Percentiles rank a stretch among this genome's conserved stretches.
phyloP scores from a whole-genome alignment of 768 basidiomycete genomes.

The Crassisporium funariophilum region DNA sequence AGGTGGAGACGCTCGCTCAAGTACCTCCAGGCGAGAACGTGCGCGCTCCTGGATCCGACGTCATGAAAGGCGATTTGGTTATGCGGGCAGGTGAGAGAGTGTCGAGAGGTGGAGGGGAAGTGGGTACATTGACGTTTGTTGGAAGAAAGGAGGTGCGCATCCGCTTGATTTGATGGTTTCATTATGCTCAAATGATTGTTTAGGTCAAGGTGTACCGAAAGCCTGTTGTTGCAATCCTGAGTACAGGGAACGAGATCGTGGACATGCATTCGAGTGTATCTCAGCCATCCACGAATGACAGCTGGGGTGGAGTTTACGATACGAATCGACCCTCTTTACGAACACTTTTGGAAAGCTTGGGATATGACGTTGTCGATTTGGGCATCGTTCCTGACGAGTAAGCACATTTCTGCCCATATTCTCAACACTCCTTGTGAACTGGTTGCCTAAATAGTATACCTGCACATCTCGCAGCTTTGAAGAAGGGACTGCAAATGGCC shows the following conservation, averaged over 20 bases:
- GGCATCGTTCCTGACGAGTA: constrained; percentile 81
- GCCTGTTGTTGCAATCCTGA: constrained; percentile 78
- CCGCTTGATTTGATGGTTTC: neutral
- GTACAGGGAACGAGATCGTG: constrained; percentile 78
- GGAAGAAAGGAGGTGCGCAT: constrained; percentile 63
- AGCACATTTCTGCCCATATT: constrained; percentile 14
- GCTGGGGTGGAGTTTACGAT: constrained; percentile 80
- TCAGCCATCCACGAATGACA: constrained; percentile 17
- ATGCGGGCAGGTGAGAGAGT: constrained; percentile 64
- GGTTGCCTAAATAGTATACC: constrained; percentile 42
- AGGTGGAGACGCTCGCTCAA: constrained; percentile 67
- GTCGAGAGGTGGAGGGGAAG: constrained; percentile 71
- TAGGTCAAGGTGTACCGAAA: constrained; percentile 73
- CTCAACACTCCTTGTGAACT: neutral
- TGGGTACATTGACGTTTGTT: constrained; percentile 81
- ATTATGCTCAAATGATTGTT: neutral
- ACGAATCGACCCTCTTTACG: constrained; percentile 83
- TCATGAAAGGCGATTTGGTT: constrained; percentile 64
- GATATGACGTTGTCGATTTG: constrained; percentile 77
- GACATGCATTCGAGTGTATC: constrained; percentile 14
- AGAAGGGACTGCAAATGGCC: constrained; percentile 56
- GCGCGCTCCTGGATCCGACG: constrained; percentile 74
- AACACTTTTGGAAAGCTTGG: constrained; percentile 69
- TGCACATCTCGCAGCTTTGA: constrained; percentile 59
- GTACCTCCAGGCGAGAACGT: constrained; percentile 72